Conservation (phyloP, 2,329 filamentous ascomycete species). For the Colletotrichum sp. region DNA sequence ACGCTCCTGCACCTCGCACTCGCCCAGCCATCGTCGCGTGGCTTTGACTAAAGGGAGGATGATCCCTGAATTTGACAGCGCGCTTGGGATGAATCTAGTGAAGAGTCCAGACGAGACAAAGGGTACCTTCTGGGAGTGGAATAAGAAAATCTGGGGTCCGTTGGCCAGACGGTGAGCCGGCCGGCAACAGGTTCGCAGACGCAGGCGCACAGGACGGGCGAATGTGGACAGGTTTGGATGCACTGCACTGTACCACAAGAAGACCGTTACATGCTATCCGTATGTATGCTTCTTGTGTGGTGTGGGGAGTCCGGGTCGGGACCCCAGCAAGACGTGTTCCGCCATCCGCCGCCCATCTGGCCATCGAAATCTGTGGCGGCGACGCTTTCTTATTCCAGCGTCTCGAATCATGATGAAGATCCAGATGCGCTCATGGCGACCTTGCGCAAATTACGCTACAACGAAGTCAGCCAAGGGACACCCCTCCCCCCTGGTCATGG, state of each 20-base stretch:
- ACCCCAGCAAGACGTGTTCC: background rate
- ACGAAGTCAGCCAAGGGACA: background rate
- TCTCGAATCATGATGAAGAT: constrained; percentile 19
- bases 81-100: background rate
- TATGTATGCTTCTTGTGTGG: background rate
- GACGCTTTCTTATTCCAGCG: constrained; percentile 10
- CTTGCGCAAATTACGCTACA: background rate
- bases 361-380: constrained; percentile 17
- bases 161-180: constrained; percentile 11
- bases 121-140: background rate
- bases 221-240: background rate
- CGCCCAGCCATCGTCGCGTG: constrained; percentile 15
- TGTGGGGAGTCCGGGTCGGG: background rate
- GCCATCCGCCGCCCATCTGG: constrained; percentile 4
- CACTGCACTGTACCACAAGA: background rate
- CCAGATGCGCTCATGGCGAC: constrained; percentile 11
- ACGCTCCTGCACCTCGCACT: constrained; percentile 12
- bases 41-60: constrained; percentile 13
- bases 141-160: constrained; percentile 9
- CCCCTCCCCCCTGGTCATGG: background rate
- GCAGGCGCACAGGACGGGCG: background rate
- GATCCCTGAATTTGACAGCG: constrained; percentile 6
- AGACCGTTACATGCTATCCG: constrained; percentile 6
- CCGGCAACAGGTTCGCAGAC: constrained; percentile 6
- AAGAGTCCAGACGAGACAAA: constrained; percentile 16